These are phyloP conservation scores for Francoa sonchifolia DNA, from an alignment of 441 rosid genomes.

Conservation along the genomic window DNA sequence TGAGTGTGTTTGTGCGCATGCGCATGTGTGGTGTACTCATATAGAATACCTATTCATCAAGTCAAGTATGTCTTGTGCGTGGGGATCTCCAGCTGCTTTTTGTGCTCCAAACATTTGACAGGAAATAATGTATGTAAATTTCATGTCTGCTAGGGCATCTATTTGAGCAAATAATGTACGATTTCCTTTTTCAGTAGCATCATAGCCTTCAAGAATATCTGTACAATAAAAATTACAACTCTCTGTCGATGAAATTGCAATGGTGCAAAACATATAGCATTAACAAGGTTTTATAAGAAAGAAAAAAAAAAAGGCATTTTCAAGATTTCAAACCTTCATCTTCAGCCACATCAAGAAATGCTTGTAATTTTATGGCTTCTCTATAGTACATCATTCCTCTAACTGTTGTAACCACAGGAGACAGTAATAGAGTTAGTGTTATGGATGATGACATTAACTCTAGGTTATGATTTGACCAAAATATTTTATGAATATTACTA, in stretches of 20 bases:
- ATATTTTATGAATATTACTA: too few species aligned
- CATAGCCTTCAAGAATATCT: conserved; percentile 86
- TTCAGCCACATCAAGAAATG: conserved; percentile 79
- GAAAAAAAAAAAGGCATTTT: neutral
- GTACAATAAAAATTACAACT: conserved; percentile 20
- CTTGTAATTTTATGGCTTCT: conserved; percentile 82
- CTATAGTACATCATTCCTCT: conserved; percentile 98
- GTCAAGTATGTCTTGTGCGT: conserved; percentile 72
- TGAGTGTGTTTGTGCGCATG: neutral
- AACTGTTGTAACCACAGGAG: conserved; percentile 35
- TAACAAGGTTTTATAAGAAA: neutral
- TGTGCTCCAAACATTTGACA: conserved; percentile 84
- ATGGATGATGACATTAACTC: neutral
- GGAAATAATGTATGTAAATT: conserved; percentile 72
- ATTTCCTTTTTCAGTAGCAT: conserved; percentile 60
- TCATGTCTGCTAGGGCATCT: conserved; percentile 82
- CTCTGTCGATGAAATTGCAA: too few species aligned
- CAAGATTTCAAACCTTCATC: conserved; percentile 75
- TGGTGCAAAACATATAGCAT: too few species aligned
- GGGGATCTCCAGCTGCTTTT: conserved; percentile 81
- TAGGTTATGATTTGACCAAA: too few species aligned
- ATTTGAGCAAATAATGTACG: conserved; percentile 49
- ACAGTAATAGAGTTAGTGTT: conserved; percentile 6
- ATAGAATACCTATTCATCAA: conserved; percentile 67
- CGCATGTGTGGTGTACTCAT: neutral